A percentile compares a stretch with the other conserved stretches of the same genome.
Evolutionary conservation across 768 basidiomycete species (phyloP).

Genomic region (Pulveroboletus sp.): DNA sequence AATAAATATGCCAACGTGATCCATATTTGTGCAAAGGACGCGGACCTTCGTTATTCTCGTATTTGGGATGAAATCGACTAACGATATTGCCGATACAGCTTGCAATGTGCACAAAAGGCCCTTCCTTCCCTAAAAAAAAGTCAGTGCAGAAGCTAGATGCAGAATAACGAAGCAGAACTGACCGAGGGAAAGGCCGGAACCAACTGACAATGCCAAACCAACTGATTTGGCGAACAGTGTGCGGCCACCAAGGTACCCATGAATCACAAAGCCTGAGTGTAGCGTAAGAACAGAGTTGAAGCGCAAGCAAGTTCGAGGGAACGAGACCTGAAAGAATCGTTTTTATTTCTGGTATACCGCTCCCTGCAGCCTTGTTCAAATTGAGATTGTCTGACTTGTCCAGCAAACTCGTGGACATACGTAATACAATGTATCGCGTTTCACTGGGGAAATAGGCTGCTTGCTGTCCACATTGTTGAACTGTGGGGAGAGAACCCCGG

Average conservation of each 20-base stretch:
- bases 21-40: slow-evolving; percentile 2
- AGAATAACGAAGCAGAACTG: slow-evolving; percentile 16
- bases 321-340: slow-evolving; percentile 76
- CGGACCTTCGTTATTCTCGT: slow-evolving; percentile 92
- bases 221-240: slow-evolving; percentile 88
- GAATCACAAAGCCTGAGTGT: slow-evolving; percentile 83
- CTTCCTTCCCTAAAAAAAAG: slow-evolving; percentile 53
- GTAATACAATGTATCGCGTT: slow-evolving; percentile 79
- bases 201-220: slow-evolving; percentile 87
- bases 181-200: slow-evolving; percentile 87
- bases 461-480: slow-evolving; percentile 36
- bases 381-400: slow-evolving; percentile 8
- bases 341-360: slow-evolving; percentile 97
- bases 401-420: slow-evolving; percentile 43
- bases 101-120: slow-evolving; percentile 88
- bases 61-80: slow-evolving; percentile 82
- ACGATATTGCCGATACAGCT: slow-evolving; percentile 92
- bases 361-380: slow-evolving; percentile 75
- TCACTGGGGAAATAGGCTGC: slow-evolving; percentile 30
- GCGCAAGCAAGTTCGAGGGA: slow-evolving; percentile 2
- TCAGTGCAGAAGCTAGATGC: background rate
- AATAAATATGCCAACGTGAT: background rate
- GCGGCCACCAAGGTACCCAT: slow-evolving; percentile 91
- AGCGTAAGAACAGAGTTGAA: slow-evolving; percentile 8
- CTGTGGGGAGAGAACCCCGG: slow-evolving; percentile 56